phyloP scores from a whole-genome alignment of 1,284 basidiomycete genomes.

The Termitomyces sp. region DNA sequence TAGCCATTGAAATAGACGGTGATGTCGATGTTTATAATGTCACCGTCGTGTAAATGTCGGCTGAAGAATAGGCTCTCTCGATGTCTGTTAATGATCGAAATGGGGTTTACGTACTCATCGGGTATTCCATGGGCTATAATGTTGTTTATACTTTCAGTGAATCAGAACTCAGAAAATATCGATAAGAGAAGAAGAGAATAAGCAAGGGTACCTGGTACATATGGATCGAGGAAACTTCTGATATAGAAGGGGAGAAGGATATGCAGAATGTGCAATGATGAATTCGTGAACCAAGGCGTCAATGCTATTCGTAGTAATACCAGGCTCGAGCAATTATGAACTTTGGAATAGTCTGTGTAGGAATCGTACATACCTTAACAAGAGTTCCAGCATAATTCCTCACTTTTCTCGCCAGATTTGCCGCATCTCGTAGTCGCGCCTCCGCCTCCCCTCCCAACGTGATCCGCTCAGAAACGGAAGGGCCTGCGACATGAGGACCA shows the following conservation, averaged over 20 bases:
- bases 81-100: background rate
- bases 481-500: constrained; percentile 9
- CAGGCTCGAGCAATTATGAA: constrained; percentile 43
- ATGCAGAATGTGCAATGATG: constrained; percentile 66
- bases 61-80: constrained; percentile 33
- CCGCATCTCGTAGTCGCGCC: constrained; percentile 50
- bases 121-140: constrained; percentile 82
- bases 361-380: constrained; percentile 33
- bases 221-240: constrained; percentile 80
- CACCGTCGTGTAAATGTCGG: constrained; percentile 72
- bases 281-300: constrained; percentile 69
- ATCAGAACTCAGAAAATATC: background rate
- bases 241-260: constrained; percentile 86
- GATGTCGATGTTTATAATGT: constrained; percentile 83
- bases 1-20: constrained; percentile 76
- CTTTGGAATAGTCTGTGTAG: background rate
- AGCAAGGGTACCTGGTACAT: constrained; percentile 57
- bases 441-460: constrained; percentile 57
- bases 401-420: constrained; percentile 56
- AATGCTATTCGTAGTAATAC: constrained; percentile 70
- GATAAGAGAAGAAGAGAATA: background rate
- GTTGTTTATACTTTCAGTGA: constrained; percentile 67
- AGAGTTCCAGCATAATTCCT: constrained; percentile 54
- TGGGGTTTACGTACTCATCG: constrained; percentile 55
- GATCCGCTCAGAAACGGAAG: constrained; percentile 38